phyloP scores from a whole-genome alignment of 257 asterid species.

The Haberlea rhodopensis region DNA sequence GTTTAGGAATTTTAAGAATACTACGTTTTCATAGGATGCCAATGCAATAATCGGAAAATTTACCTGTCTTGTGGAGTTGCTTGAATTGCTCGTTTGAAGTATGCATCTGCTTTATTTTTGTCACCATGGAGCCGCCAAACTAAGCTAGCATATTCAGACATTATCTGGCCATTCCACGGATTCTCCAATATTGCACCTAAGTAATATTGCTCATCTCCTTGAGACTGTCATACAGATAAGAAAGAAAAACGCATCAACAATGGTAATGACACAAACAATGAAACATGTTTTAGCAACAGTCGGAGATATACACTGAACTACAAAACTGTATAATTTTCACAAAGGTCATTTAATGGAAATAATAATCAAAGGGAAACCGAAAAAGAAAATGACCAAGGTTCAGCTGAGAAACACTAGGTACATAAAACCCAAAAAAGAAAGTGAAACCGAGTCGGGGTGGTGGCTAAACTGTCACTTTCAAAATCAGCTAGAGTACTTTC shows the following conservation, averaged over 20 bases:
- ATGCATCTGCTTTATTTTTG: constrained; percentile 50
- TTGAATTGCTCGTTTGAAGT: constrained; percentile 62
- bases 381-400: neutral
- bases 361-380: neutral
- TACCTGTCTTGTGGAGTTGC: constrained; percentile 71
- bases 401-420: neutral
- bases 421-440: neutral
- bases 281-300: neutral
- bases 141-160: constrained; percentile 55
- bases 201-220: constrained; percentile 70
- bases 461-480: neutral
- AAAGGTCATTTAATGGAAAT: neutral
- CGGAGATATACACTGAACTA: no score
- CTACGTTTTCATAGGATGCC: no score
- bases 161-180: constrained; percentile 61
- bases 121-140: constrained; percentile 67
- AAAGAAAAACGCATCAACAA: neutral
- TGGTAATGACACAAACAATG: neutral
- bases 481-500: neutral
- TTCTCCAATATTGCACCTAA: constrained; percentile 57
- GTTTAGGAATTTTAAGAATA: no score
- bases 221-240: constrained; percentile 39
- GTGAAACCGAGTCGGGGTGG: neutral
- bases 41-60: neutral
- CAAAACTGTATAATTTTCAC: neutral